These are phyloP conservation scores for Trichomonascaceae sp. DNA, from an alignment of 1,139 yeast species.

Conservation along the genomic window DNA sequence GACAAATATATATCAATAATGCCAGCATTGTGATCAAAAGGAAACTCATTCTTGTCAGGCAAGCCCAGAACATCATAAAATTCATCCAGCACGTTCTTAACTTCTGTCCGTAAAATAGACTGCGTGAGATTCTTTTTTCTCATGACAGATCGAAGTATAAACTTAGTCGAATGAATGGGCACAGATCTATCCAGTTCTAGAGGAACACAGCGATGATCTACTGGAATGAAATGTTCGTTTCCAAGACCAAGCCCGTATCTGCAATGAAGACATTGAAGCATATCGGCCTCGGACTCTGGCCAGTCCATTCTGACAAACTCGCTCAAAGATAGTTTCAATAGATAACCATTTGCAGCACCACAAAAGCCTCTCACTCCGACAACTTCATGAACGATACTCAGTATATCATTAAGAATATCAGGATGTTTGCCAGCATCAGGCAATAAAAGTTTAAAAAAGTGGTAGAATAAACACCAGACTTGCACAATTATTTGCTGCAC, in stretches of 20 bases:
- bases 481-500: constrained; percentile 50
- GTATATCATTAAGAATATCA: constrained; percentile 38
- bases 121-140: constrained; percentile 54
- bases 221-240: constrained; percentile 45
- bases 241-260: constrained; percentile 63
- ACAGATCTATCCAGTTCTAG: constrained; percentile 40
- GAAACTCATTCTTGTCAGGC: constrained; percentile 40
- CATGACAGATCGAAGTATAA: constrained; percentile 58
- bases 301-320: constrained; percentile 44
- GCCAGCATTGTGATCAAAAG: constrained; percentile 36
- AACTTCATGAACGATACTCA: constrained; percentile 62
- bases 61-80: constrained; percentile 70
- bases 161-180: constrained; percentile 54
- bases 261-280: constrained; percentile 73
- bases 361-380: constrained; percentile 68
- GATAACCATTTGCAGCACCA: constrained; percentile 54
- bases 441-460: constrained; percentile 21
- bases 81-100: constrained; percentile 65
- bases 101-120: constrained; percentile 49
- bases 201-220: constrained; percentile 57
- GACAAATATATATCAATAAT: constrained; percentile 49
- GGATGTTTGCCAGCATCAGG: constrained; percentile 21
- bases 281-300: constrained; percentile 47
- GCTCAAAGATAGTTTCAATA: constrained; percentile 55
- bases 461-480: constrained; percentile 37